Base-by-base conservation (phyloP, 768 basidiomycete species). In the Mycena floridula region DNA sequence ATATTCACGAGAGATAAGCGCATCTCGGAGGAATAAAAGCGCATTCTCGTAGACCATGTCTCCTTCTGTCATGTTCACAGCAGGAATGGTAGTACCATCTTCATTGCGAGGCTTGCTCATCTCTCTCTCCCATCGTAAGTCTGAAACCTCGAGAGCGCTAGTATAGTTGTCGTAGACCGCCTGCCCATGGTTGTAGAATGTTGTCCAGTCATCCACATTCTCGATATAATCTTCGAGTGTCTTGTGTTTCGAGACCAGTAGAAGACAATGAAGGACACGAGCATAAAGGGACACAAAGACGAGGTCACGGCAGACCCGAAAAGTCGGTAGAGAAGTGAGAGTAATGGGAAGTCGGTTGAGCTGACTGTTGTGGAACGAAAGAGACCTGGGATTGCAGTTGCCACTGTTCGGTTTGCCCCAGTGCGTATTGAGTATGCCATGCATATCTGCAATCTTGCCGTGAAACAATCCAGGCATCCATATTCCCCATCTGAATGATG, bases 271-370 rank as follows among this genome's bases (percentile, higher is more conserved):
- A n/a, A n/a, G n/a, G n/a, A n/a, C 44, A 15, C 61, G 55, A 0
- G 57, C 54, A 41, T 57, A 59, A 5, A 64, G 54, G 0, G 59
- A 61, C 16, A 57, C 52, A n/a, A n/a, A n/a, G n/a, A n/a, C n/a
- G n/a, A n/a, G n/a, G n/a, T n/a, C n/a, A n/a, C n/a, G n/a, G n/a
- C 54, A 57, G 3, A 54, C 58, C 20, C 56, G 57, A 46, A 58
- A 60, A 13, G 62, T 54, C 0, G 56, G 60, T 12, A 62, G 48
- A 0, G 57, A 60, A 21, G 54, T 50, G 3, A 57, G 35, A 0
- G 56, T 46, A 28, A 64, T 58, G 2, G 60, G 59, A 16, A 58
- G 55, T 11, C 56, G 54, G 25, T 58, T 36, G 12, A 56, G 48
- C 7, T 40, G 28, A 3, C 45, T 52, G 39, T 56, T 56, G 42